phyloP scores from a whole-genome alignment of 257 asterid species.

The Striga asiatica region DNA sequence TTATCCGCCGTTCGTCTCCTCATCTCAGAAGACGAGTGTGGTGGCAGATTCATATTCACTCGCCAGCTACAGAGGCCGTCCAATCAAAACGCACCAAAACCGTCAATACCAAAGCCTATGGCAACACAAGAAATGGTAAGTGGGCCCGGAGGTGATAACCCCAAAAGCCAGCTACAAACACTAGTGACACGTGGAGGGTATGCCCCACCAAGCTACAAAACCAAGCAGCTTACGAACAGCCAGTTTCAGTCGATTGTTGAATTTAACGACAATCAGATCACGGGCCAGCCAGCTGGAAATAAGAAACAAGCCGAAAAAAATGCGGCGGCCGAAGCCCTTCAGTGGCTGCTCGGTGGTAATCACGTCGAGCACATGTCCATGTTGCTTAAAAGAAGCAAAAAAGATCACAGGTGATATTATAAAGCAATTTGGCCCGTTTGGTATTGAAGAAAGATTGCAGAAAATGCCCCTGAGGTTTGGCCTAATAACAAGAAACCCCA shows the following conservation, averaged over 20 bases:
- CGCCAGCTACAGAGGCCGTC: conserved; percentile 33
- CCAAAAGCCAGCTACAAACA: conserved; percentile 86
- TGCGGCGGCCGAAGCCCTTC: conserved; percentile 89
- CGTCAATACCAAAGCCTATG: conserved; percentile 26
- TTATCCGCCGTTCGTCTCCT: conserved; percentile 66
- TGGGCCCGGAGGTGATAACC: conserved; percentile 91
- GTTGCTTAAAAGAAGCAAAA: conserved; percentile 80
- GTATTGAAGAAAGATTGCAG: neutral
- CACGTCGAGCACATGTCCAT: conserved; percentile 49
- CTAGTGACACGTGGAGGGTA: conserved; percentile 80
- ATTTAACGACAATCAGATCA: conserved; percentile 58
- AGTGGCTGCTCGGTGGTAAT: conserved; percentile 62
- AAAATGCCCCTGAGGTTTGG: neutral
- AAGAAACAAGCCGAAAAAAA: conserved; percentile 94
- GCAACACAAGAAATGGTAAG: conserved; percentile 31
- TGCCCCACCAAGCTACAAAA: conserved; percentile 53
- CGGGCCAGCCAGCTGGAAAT: conserved; percentile 71
- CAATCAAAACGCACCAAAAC: conserved; percentile 26
- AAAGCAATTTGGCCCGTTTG: neutral
- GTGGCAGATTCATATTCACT: conserved; percentile 62
- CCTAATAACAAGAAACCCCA: neutral
- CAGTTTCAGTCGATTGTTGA: conserved; percentile 63
- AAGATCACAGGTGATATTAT: conserved; percentile 25
- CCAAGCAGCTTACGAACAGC: conserved; percentile 44
- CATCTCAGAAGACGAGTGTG: conserved; percentile 58